Conservation (phyloP, 1,284 basidiomycete species). For the Pyrrhoderma lamaoense region DNA sequence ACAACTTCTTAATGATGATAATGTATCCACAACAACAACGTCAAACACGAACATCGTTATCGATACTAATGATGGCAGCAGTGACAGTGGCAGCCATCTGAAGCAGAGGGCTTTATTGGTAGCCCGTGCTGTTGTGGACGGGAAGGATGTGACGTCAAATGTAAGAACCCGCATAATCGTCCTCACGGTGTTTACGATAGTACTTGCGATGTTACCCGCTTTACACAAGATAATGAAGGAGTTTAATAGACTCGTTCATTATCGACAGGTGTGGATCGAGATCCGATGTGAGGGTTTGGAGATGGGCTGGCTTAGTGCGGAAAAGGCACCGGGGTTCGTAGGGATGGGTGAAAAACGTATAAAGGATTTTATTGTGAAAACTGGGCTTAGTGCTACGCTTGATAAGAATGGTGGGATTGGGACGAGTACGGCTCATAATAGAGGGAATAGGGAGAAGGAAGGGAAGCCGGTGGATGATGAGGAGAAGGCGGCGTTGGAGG, state of each 20-base stretch:
- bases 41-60: too few relatives aligned
- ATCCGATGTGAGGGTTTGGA: constrained; percentile 60
- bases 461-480: constrained; percentile 33
- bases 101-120: too few relatives aligned
- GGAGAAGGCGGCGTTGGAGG: constrained; percentile 42
- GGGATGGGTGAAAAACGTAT: constrained; percentile 67
- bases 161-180: constrained; percentile 57
- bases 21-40: constrained; percentile 26
- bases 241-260: constrained; percentile 48
- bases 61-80: too few relatives aligned
- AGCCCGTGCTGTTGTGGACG: constrained; percentile 30
- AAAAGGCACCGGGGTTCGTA: constrained; percentile 49
- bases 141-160: constrained; percentile 36
- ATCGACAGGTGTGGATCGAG: constrained; percentile 52
- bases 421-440: constrained; percentile 6
- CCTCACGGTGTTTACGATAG: constrained; percentile 52
- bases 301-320: constrained; percentile 64
- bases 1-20: constrained; percentile 47
- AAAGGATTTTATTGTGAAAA: constrained; percentile 59
- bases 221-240: constrained; percentile 59
- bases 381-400: constrained; percentile 53
- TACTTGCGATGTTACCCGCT: constrained; percentile 56
- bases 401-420: constrained; percentile 25
- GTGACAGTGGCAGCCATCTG: too few relatives aligned
- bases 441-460: constrained; percentile 27